A percentile compares a stretch with the other conserved stretches of the same genome.
These are phyloP conservation scores for Elsinoe necatrix DNA, from an alignment of 2,329 filamentous ascomycete species.

Conservation along the genomic window DNA sequence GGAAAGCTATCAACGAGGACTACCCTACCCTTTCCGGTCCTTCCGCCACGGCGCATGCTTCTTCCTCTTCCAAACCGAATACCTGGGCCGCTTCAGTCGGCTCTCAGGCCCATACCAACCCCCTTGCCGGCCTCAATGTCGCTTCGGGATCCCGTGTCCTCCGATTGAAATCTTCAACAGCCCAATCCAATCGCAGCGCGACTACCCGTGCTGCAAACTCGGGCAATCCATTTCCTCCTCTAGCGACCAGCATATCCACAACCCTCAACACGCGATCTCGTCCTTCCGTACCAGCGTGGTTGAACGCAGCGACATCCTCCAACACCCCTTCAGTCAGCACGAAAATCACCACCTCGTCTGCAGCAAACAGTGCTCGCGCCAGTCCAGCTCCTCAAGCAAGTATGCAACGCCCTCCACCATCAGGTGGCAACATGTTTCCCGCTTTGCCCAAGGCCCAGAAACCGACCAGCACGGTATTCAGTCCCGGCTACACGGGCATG, in stretches of 20 bases:
- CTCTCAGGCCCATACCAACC: constrained; percentile 49
- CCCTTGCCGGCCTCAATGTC: constrained; percentile 37
- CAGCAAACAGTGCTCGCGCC: constrained; percentile 22
- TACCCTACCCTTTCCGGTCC: constrained; percentile 80
- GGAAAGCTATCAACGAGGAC: constrained; percentile 92
- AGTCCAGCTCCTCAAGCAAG: constrained; percentile 28
- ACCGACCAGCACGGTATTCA: constrained; percentile 48
- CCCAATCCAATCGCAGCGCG: constrained; percentile 55
- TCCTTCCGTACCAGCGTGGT: constrained; percentile 13
- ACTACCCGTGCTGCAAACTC: constrained; percentile 45
- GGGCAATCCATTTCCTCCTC: constrained; percentile 18
- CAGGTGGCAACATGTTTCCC: constrained; percentile 60
- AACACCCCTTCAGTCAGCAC: constrained; percentile 24
- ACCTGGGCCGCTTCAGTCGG: constrained; percentile 38
- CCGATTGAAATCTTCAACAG: constrained; percentile 60
- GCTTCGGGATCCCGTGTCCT: constrained; percentile 57
- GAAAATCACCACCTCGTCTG: constrained; percentile 27
- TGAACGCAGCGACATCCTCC: constrained; percentile 21
- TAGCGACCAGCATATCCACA: constrained; percentile 16
- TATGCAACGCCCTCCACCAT: constrained; percentile 23
- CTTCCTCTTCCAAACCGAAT: constrained; percentile 55
- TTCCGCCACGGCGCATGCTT: constrained; percentile 42
- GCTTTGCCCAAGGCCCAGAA: constrained; percentile 72
- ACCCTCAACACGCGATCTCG: constrained; percentile 7
- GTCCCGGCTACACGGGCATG: constrained; percentile 40